phyloP scores from a whole-genome alignment of 2,329 filamentous ascomycete genomes.

The Fusarium sp. region DNA sequence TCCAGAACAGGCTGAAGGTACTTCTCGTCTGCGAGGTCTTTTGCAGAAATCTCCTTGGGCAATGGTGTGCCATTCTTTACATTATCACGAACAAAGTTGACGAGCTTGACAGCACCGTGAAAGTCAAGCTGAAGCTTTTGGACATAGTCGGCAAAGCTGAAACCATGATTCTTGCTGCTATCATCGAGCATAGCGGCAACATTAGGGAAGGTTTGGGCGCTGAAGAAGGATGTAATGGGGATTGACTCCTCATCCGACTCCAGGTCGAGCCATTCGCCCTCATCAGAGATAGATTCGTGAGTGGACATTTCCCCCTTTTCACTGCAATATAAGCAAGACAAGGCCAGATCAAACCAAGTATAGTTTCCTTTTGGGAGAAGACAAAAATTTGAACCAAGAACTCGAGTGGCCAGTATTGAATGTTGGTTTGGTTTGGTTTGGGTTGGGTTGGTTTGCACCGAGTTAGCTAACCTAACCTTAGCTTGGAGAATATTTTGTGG shows the following conservation, averaged over 20 bases:
- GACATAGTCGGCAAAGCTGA: slow-evolving; percentile 72
- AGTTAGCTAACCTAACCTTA: background rate
- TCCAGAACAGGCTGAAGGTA: slow-evolving; percentile 86
- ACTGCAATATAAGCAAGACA: background rate
- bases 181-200: slow-evolving; percentile 72
- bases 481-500: slow-evolving; percentile 40
- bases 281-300: slow-evolving; percentile 49
- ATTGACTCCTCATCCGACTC: slow-evolving; percentile 72
- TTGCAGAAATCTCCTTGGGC: slow-evolving; percentile 67
- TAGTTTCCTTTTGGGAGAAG: too few relatives aligned
- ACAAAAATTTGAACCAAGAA: background rate
- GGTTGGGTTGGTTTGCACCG: background rate
- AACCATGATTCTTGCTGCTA: slow-evolving; percentile 71
- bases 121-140: slow-evolving; percentile 73
- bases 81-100: slow-evolving; percentile 71
- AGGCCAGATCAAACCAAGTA: slow-evolving; percentile 46
- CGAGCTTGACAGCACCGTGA: slow-evolving; percentile 75
- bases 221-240: slow-evolving; percentile 73
- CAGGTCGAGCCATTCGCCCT: slow-evolving; percentile 61
- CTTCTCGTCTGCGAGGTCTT: slow-evolving; percentile 77
- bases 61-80: slow-evolving; percentile 56
- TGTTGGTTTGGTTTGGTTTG: background rate
- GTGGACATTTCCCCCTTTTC: slow-evolving; percentile 38
- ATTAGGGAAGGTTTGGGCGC: slow-evolving; percentile 71
- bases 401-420: slow-evolving; percentile 2